These are phyloP conservation scores for Piper longum DNA, from an alignment of 164 flowering plant genomes.

Conservation along the genomic window DNA sequence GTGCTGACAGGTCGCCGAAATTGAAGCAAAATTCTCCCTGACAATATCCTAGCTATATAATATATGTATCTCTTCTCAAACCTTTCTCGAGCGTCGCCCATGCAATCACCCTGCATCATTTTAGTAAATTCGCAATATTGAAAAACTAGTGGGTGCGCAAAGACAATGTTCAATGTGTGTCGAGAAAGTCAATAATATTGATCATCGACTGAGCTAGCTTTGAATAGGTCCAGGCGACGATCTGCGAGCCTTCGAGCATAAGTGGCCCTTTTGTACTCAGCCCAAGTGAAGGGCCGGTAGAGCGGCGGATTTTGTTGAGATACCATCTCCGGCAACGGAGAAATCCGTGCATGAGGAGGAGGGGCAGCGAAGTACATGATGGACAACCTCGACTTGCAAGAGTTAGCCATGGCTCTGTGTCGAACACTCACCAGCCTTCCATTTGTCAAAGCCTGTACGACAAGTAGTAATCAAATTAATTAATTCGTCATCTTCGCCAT, in stretches of 20 bases:
- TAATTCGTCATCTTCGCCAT: not conserved
- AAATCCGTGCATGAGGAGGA: constrained; percentile 31
- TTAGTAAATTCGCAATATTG: too few species aligned
- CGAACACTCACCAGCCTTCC: constrained; percentile 71
- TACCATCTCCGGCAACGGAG: constrained; percentile 35
- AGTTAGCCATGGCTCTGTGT: constrained; percentile 50
- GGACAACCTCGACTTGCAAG: constrained; percentile 45
- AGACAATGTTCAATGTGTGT: too few species aligned
- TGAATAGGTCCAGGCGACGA: constrained; percentile 43
- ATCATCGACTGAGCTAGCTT: not conserved
- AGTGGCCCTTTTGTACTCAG: constrained; percentile 47
- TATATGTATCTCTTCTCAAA: too few species aligned
- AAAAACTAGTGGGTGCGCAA: too few species aligned
- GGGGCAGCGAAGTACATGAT: constrained; percentile 69
- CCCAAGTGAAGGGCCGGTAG: constrained; percentile 66
- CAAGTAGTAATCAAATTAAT: not conserved
- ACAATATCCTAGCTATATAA: too few species aligned
- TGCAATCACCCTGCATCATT: too few species aligned
- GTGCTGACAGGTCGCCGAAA: too few species aligned
- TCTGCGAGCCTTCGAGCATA: constrained; percentile 43
- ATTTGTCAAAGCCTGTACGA: constrained; percentile 51
- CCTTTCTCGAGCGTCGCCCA: too few species aligned
- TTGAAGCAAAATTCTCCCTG: too few species aligned
- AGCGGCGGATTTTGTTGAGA: constrained; percentile 24
- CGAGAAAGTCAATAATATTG: too few species aligned